These are phyloP conservation scores for Eucalyptus dawsonii DNA, from an alignment of 345 rosid species.

Conservation along the genomic window DNA sequence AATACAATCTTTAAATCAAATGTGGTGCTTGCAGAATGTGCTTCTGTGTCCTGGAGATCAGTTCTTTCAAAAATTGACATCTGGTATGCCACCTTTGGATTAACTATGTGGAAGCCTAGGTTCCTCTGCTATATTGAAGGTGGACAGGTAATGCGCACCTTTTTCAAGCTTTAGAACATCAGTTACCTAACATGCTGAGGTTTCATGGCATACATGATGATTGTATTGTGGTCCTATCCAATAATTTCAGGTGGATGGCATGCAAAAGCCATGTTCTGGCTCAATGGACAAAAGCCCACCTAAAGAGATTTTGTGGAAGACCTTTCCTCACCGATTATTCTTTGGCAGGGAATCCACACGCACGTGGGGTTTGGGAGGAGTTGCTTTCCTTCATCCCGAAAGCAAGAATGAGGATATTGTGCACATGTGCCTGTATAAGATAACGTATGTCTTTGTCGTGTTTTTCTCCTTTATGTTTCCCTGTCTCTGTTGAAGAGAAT, in stretches of 20 bases:
- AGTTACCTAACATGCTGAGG: neutral
- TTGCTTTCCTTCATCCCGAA: constrained; percentile 69
- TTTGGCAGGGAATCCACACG: constrained; percentile 56
- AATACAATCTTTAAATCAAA: neutral
- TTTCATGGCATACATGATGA: neutral
- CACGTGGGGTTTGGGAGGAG: constrained; percentile 85
- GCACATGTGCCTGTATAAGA: constrained; percentile 57
- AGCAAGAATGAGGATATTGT: constrained; percentile 24
- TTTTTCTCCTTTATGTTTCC: neutral
- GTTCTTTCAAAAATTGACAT: constrained; percentile 51
- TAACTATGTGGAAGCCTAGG: constrained; percentile 76
- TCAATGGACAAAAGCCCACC: constrained; percentile 64
- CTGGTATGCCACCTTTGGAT: constrained; percentile 86
- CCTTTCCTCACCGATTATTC: constrained; percentile 61
- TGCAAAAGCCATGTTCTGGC: constrained; percentile 59
- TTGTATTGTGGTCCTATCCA: neutral
- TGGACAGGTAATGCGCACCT: constrained; percentile 48
- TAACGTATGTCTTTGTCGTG: constrained; percentile 33
- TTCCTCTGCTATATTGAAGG: constrained; percentile 81
- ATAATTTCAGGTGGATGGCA: constrained; percentile 50
- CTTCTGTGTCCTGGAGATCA: constrained; percentile 43
- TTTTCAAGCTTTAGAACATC: neutral
- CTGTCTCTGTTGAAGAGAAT: neutral
- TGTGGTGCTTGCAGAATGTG: constrained; percentile 11
- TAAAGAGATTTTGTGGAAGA: constrained; percentile 63